phyloP scores from a whole-genome alignment of 345 rosid species.

The Syzygium aqueum region DNA sequence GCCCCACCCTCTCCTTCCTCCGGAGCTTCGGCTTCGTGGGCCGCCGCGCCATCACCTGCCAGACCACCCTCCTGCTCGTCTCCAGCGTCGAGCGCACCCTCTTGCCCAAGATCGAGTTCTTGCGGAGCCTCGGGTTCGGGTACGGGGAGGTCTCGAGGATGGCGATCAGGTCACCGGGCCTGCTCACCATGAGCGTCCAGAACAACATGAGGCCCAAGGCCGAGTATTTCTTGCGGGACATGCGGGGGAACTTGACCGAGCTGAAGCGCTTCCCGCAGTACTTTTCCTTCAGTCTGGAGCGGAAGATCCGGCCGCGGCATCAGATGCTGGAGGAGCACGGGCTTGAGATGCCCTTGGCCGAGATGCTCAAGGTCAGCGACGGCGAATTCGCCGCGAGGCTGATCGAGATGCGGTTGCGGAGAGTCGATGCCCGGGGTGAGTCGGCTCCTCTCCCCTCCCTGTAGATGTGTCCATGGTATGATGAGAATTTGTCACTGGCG shows the following conservation, averaged over 20 bases:
- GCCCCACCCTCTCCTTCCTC: slow-evolving; percentile 51
- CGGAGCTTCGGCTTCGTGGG: slow-evolving; percentile 49
- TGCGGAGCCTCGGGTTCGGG: slow-evolving; percentile 40
- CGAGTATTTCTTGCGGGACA: slow-evolving; percentile 47
- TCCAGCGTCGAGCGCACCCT: slow-evolving; percentile 52
- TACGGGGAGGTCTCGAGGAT: slow-evolving; percentile 46
- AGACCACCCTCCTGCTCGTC: slow-evolving; percentile 53
- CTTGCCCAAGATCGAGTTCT: slow-evolving; percentile 45
- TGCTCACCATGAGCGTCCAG: slow-evolving; percentile 61
- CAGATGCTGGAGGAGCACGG: slow-evolving; percentile 48
- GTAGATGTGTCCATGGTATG: not conserved
- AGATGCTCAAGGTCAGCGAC: slow-evolving; percentile 77
- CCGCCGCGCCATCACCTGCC: slow-evolving; percentile 22
- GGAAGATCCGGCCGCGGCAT: slow-evolving; percentile 79
- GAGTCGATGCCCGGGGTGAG: slow-evolving; percentile 10
- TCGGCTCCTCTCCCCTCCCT: not conserved
- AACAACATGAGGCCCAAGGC: slow-evolving; percentile 65
- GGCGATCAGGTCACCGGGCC: slow-evolving; percentile 71
- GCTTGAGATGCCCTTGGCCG: slow-evolving; percentile 42
- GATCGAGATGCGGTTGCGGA: slow-evolving; percentile 46
- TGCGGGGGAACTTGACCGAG: slow-evolving; percentile 56
- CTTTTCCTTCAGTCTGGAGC: slow-evolving; percentile 80
- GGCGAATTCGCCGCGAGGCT: slow-evolving; percentile 54
- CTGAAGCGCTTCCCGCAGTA: slow-evolving; percentile 76
- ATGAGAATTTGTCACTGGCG: not conserved